These are phyloP conservation scores for Vigna mungo DNA, from an alignment of 306 rosid species.

Conservation along the genomic window DNA sequence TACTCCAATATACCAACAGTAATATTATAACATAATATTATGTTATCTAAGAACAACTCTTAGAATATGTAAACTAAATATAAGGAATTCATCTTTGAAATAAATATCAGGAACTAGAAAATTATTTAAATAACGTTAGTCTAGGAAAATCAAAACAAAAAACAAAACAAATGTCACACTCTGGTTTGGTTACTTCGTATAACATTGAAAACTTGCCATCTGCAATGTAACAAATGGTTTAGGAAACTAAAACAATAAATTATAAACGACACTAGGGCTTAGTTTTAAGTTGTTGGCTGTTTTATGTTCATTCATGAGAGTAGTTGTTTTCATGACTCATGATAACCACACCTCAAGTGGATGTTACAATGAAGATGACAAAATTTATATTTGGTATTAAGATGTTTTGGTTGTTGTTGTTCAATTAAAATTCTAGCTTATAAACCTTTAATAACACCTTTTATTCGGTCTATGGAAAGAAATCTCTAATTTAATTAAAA, in stretches of 20 bases:
- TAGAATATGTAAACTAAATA: too few species aligned
- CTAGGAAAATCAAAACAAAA: too few species aligned
- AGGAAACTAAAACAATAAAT: neutral
- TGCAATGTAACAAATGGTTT: neutral
- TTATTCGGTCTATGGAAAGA: neutral
- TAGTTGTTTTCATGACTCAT: neutral
- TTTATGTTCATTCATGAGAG: neutral
- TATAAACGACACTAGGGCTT: neutral
- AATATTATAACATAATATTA: too few species aligned
- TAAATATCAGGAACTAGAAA: too few species aligned
- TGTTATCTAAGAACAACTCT: too few species aligned
- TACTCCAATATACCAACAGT: too few species aligned
- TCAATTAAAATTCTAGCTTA: neutral
- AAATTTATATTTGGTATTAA: too few species aligned
- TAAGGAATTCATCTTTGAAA: too few species aligned
- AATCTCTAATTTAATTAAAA: neutral
- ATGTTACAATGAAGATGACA: neutral
- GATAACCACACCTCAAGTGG: neutral
- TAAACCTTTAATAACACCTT: neutral
- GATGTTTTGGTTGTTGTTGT: neutral
- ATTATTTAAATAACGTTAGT: too few species aligned
- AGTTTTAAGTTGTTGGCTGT: neutral
- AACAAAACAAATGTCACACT: too few species aligned
- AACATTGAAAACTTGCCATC: neutral
- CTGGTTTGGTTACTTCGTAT: too few species aligned